Conservation (phyloP, 345 rosid species). For the Chamaenerion angustifolium region DNA sequence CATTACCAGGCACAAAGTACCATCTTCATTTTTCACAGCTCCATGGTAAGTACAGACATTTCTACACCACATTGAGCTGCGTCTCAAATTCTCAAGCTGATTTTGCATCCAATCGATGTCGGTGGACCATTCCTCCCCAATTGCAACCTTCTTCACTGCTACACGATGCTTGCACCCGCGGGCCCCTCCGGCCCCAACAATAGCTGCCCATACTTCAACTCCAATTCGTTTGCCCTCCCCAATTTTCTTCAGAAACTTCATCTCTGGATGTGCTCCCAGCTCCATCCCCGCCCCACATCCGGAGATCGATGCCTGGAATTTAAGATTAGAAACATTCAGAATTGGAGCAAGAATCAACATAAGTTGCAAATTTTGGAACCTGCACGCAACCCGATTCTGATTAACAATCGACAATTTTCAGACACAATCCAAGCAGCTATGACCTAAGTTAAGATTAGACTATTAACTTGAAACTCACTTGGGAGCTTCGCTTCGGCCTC, state of each 20-base stretch:
- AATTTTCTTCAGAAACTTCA: conserved; percentile 45
- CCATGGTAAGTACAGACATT: conserved; percentile 92
- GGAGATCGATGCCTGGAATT: conserved; percentile 52
- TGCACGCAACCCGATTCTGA: no score
- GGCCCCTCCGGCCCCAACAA: conserved; percentile 25
- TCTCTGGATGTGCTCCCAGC: conserved; percentile 52
- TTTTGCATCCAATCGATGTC: conserved; percentile 72
- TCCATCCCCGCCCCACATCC: conserved; percentile 71
- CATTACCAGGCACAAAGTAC: conserved; percentile 57
- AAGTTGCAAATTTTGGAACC: no score
- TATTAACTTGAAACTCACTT: background rate
- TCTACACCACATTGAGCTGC: conserved; percentile 85
- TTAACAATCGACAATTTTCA: no score
- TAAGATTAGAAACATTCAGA: background rate
- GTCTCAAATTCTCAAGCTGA: conserved; percentile 62
- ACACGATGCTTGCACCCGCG: conserved; percentile 62
- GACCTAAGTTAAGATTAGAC: no score
- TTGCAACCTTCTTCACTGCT: conserved; percentile 56
- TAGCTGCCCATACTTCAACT: conserved; percentile 70
- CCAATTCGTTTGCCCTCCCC: conserved; percentile 58
- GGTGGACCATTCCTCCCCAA: conserved; percentile 41
- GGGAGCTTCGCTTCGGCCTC: conserved; percentile 17
- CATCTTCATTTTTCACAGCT: conserved; percentile 42
- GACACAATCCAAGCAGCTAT: no score
- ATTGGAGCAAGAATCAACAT: no score